Percentiles rank a stretch among this genome's conserved stretches.
Conservation (phyloP, 352 stramenopile genomes). For the Peronospora farinosa region DNA sequence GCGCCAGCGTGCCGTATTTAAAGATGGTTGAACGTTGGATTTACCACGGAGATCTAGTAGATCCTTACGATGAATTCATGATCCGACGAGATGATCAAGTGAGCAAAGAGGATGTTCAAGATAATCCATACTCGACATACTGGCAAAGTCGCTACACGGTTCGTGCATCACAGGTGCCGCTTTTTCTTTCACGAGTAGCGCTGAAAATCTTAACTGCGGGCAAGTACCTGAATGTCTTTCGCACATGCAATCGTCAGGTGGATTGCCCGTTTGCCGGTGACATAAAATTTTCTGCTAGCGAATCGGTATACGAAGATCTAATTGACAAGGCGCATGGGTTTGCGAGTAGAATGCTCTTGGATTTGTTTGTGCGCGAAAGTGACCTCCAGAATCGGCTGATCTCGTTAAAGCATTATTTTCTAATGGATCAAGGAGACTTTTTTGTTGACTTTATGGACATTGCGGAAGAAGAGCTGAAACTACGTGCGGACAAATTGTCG, state of each 20-base stretch:
- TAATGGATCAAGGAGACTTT: conserved; percentile 98
- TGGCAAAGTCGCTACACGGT: conserved; percentile 86
- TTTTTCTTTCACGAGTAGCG: conserved; percentile 67
- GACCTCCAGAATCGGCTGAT: conserved; percentile 67
- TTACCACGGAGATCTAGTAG: conserved; percentile 83
- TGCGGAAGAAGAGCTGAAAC: conserved; percentile 91
- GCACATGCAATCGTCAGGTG: conserved; percentile 69
- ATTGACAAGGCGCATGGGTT: conserved; percentile 81
- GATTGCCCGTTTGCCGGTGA: conserved; percentile 74
- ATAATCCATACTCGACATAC: conserved; percentile 87
- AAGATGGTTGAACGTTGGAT: conserved; percentile 89
- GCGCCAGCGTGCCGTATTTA: conserved; percentile 81
- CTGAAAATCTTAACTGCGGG: conserved; percentile 86
- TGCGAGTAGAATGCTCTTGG: conserved; percentile 66
- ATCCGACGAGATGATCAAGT: conserved; percentile 75
- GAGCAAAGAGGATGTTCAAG: conserved; percentile 74
- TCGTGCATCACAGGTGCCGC: conserved; percentile 67
- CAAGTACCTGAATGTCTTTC: conserved; percentile 91
- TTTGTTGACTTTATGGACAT: conserved; percentile 97
- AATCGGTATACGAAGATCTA: conserved; percentile 75
- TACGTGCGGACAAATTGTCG: conserved; percentile 82
- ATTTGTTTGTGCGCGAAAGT: conserved; percentile 79
- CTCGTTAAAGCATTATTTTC: conserved; percentile 96
- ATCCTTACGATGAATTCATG: conserved; percentile 91
- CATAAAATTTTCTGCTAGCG: conserved; percentile 57